Base-by-base conservation (phyloP, 805 yeast species). In the Peterozyma xylosa region DNA sequence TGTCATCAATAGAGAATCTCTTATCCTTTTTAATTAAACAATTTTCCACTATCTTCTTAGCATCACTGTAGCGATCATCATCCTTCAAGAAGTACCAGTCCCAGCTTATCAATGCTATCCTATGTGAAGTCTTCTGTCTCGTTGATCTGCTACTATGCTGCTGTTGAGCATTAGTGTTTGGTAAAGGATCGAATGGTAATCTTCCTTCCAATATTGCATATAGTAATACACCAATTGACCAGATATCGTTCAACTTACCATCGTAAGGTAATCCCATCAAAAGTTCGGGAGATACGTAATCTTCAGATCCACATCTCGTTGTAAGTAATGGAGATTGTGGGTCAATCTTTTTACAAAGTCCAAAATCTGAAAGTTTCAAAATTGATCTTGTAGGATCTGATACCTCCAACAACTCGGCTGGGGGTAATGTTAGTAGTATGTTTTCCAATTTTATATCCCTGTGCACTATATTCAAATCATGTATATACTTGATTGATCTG, bases 251-350 rank as follows among this genome's bases (percentile, higher is more conserved):
- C 50, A 86, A 79, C 42, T 85, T 74, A 11, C 99, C 99, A 55
- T 91, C 91, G 57, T 93, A 93, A 6, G 88, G 83, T 45, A 86
- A 70, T 1, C 98, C 98, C 78, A 93, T 77, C 34, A 93, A 66
- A 18, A 93, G 64, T 57, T 93, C 99, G 0, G 99, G 99, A 0
- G 96, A 83, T 6, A 93, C 96, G 55, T 93, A 93, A 59, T 93
- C 99, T 50, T 87, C 96, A 1, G 96, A 86, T 0, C 99, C 99
- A 61, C 99, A 93, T 48, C 98, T 66, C 1, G 98, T 91, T 2
- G 86, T 74, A 21, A 95, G 70, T 45, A 82, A 53, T 21, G 88
- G 85, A 50, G 76, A 68, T 1, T 67, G 71, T 1, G 78, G 74
- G 41, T 74, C 78, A 18, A 91, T 73, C 41, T 71, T 67, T 53